Base-by-base conservation (phyloP, 1,284 basidiomycete genomes). In the Irpex sp. region DNA sequence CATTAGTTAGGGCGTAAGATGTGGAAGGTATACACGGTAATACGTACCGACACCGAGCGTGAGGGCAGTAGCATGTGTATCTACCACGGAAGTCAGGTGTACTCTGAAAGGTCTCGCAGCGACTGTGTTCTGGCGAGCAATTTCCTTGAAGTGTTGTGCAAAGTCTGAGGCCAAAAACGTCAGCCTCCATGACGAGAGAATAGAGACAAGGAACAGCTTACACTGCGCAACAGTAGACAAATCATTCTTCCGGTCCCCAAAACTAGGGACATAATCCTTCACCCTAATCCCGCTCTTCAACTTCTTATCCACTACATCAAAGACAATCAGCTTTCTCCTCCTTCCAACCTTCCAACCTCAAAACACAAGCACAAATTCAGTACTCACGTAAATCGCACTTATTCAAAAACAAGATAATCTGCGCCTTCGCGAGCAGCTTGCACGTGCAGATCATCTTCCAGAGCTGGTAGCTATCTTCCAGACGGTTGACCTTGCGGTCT, bases 11-110 rank as follows among this genome's bases (percentile, higher is more conserved):
- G n/a, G n/a, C n/a, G n/a, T n/a, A n/a, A n/a, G n/a, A n/a, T n/a
- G n/a, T n/a, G n/a, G n/a, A n/a, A n/a, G n/a, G n/a, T n/a, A n/a
- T n/a, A n/a, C n/a, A n/a, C n/a, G n/a, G n/a, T n/a, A n/a, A n/a
- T 26, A 78, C 79, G 70, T 68, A 86, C 86, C 87, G 66, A 85
- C 80, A 55, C 81, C 79, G 47, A 91, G 74, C 5, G 89, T 91
- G 31, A 81, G 77, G n/a, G 86, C 87, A 6, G 89, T 91, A 5
- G 86, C 82, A 66, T 81, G 79, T 0, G 87, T 90, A 66, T 91
- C 88, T 62, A 90, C 83, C 58, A 91, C 88, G 61, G 89, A 88
- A 40, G 90, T 92, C 55, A 89, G 80, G 77, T 92, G 87, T 57
- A 86, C 81, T 67, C 85, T 88, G 72, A 91, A 90, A 0, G 84